A percentile compares a stretch with the other conserved stretches of the same genome.
Evolutionary conservation across 2,329 filamentous ascomycete species (phyloP).

Genomic region (Akanthomyces lecanii): DNA sequence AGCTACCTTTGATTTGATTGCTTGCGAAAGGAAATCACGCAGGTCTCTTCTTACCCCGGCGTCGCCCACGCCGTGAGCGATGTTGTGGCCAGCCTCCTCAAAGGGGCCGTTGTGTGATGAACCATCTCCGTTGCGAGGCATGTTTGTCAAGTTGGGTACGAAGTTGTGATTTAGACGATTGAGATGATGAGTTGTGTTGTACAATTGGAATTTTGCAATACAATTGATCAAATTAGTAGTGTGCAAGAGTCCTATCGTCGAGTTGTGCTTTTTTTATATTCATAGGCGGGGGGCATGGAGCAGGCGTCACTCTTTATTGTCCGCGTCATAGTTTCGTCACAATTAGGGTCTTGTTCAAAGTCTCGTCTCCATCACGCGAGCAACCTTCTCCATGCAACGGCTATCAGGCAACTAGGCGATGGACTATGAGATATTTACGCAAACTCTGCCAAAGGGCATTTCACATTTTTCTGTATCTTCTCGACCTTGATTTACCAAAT

Average conservation of each 20-base stretch:
- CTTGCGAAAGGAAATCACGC: not conserved
- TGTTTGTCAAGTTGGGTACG: slow-evolving; percentile 26
- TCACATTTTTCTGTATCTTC: too few relatives aligned
- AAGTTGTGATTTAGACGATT: not conserved
- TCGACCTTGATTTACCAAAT: too few relatives aligned
- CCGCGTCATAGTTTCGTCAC: slow-evolving; percentile 10
- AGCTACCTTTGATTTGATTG: not conserved
- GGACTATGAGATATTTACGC: too few relatives aligned
- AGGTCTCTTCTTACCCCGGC: slow-evolving; percentile 30
- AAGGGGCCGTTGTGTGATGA: slow-evolving; percentile 44
- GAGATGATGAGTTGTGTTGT: not conserved
- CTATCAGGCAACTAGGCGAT: not conserved
- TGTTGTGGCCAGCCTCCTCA: slow-evolving; percentile 36
- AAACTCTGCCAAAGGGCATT: too few relatives aligned
- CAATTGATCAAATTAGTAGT: not conserved
- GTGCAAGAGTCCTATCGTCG: not conserved
- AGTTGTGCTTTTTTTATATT: not conserved
- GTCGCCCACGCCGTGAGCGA: slow-evolving; percentile 41
- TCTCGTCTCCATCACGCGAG: not conserved
- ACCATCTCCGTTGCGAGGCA: slow-evolving; percentile 50
- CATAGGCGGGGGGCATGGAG: not conserved
- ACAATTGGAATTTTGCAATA: not conserved
- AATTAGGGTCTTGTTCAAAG: not conserved
- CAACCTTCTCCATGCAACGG: not conserved
- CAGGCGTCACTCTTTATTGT: not conserved